Base-by-base conservation (phyloP, 1,139 yeast genomes). In the Wickerhamomyces sp. region DNA sequence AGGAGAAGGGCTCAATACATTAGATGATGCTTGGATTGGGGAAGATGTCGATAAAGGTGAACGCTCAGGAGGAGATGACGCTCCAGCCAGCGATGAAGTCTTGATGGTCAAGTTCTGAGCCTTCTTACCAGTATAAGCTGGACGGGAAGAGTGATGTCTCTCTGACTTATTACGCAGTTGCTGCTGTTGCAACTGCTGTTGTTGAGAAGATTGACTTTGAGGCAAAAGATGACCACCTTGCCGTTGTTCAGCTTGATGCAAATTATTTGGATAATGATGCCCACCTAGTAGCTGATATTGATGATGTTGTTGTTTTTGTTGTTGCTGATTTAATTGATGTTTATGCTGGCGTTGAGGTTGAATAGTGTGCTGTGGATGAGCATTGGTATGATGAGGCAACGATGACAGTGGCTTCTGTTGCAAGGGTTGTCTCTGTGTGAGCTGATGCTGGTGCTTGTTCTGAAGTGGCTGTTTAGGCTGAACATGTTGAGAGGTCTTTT, bases 401-500 rank as follows among this genome's bases (percentile, higher is more conserved):
- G n/a, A n/a, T n/a, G n/a, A n/a, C n/a, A n/a, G n/a, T n/a, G n/a
- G n/a, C n/a, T n/a, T n/a, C n/a, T n/a, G n/a, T n/a, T n/a, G n/a
- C n/a, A n/a, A n/a, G n/a, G n/a, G n/a, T n/a, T n/a, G n/a, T n/a
- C n/a, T n/a, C n/a, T n/a, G n/a, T n/a, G n/a, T n/a, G n/a, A n/a
- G n/a, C n/a, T n/a, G n/a, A n/a, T n/a, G n/a, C n/a, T n/a, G n/a
- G n/a, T n/a, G n/a, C n/a, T n/a, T n/a, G n/a, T 27, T 20, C 8
- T 16, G 31, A n/a, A 25, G 36, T 21, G 26, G 37, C 15, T 28
- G 27, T 16, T 34, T 40, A 3, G 37, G 41, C 4, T 41, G 42
- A 20, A 31, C 36, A 25, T 44, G 47, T 4, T 31, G 39, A 36
- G 28, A 15, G 38, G 38, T 24, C 38, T 38, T n/a, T 31, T 34